These are phyloP conservation scores for Forsythia viridissima DNA, from an alignment of 257 asterid species.

Conservation along the genomic window DNA sequence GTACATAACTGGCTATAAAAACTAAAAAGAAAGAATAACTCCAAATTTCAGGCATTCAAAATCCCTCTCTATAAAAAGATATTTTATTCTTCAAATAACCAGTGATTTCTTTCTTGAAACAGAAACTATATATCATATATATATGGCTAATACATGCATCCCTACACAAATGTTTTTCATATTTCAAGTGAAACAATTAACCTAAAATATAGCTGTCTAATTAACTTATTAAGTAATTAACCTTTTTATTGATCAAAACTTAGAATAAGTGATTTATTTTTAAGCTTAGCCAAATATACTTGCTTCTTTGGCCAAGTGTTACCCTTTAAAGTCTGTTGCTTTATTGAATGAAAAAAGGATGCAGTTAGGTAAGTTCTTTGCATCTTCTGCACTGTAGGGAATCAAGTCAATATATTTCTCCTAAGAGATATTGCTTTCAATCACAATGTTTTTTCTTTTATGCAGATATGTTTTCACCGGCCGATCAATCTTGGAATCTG, in stretches of 20 bases:
- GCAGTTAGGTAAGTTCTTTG: slow-evolving; percentile 1
- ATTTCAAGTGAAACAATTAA: too few species aligned
- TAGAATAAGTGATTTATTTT: too few species aligned
- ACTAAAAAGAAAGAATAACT: too few species aligned
- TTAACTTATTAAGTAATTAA: too few species aligned
- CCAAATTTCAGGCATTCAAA: too few species aligned
- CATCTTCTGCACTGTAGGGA: slow-evolving; percentile 2
- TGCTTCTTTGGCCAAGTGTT: not conserved
- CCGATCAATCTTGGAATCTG: slow-evolving; percentile 17
- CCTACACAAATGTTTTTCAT: not conserved
- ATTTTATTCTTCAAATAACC: too few species aligned
- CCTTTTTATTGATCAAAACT: not conserved
- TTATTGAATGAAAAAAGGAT: not conserved
- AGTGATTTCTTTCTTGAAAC: too few species aligned
- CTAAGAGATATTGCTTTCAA: not conserved
- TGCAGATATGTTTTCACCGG: slow-evolving; percentile 16
- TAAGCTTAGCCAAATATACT: not conserved
- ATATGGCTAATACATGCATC: too few species aligned
- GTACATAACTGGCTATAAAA: too few species aligned
- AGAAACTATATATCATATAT: too few species aligned
- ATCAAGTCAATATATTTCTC: not conserved
- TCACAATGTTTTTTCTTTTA: not conserved
- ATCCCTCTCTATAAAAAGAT: too few species aligned
- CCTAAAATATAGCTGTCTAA: not conserved
- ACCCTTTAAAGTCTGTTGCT: not conserved